Evolutionary conservation across 305 asterid species (phyloP), one percentile per base, ranked within the genome.

Genomic region (Ilex paraguariensis): DNA sequence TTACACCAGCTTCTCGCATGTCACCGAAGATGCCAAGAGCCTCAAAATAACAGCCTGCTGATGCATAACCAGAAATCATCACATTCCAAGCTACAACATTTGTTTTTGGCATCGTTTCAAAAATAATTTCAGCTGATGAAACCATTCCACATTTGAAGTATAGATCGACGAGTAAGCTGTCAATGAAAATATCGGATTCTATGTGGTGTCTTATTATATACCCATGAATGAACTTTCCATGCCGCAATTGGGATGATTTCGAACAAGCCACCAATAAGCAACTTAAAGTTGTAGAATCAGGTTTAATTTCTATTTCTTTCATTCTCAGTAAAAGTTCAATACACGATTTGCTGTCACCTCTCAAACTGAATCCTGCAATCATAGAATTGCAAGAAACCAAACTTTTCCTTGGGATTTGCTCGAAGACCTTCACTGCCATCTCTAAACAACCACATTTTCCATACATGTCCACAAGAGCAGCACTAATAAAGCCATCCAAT

Each of bases 31-130:
- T 56, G 28, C 17, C 69, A 59, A 87, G 88, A 28, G 96, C 95
- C 75, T 87, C 91, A 66, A 79, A 68, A 73, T 87, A 85, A 59
- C 62, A 66, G 13, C 97, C 90, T 40, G 79, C 77, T 14, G 92
- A 83, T 60, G 79, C 87, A 66, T 83, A 87, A 59, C 97, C 95
- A 53, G 97, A 87, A 63, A 90, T 85, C 95, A 90, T 85, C 28
- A 86, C 82, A 21, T 87, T 90, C 95, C 97, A 90, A 66, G 86
- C 70, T 28, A 81, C 78, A 28, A 73, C 64, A 63, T 73, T 62
- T 14, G 79, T 72, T 71, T 84, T 87, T n/a, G 81, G 71, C 69
- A 75, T 80, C 63, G 9, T 42, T 11, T 15, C 14, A 31, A 87
- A 87, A 55, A 82, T 70, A 9, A 61, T 77, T 66, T 83, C 87